phyloP scores from a whole-genome alignment of 2,329 filamentous ascomycete species.

The Trematosphaeria pertusa region DNA sequence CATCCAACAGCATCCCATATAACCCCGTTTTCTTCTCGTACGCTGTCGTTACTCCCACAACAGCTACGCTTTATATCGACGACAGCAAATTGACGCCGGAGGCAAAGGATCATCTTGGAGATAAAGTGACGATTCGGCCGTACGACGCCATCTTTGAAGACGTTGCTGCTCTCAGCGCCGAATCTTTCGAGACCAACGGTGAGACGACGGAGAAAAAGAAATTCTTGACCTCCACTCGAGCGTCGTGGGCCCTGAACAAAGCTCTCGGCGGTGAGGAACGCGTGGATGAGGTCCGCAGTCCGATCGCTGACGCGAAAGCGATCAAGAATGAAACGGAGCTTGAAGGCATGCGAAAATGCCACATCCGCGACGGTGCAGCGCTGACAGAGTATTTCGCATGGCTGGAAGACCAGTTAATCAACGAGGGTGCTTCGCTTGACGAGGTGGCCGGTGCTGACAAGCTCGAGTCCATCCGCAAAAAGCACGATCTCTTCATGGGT shows the following conservation, averaged over 20 bases:
- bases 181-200: conserved; percentile 40
- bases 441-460: conserved; percentile 94
- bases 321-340: conserved; percentile 92
- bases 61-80: conserved; percentile 84
- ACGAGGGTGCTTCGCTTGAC: conserved; percentile 76
- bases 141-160: conserved; percentile 85
- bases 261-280: conserved; percentile 84
- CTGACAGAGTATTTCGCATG: conserved; percentile 94
- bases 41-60: conserved; percentile 78
- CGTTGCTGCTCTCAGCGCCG: conserved; percentile 67
- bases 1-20: conserved; percentile 74
- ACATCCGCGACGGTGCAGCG: conserved; percentile 91
- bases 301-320: conserved; percentile 88
- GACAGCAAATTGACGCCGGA: conserved; percentile 75
- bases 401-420: conserved; percentile 86
- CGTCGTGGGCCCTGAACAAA: conserved; percentile 90
- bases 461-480: conserved; percentile 76
- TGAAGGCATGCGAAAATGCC: conserved; percentile 91
- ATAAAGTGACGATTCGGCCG: conserved; percentile 76
- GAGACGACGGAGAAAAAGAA: conserved; percentile 58
- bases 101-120: conserved; percentile 72
- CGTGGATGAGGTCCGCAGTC: conserved; percentile 86
- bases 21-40: conserved; percentile 99
- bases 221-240: conserved; percentile 85
- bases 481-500: conserved; percentile 79